Evolutionary conservation across 345 rosid genomes (phyloP).

Genomic region (Excoecaria cochinchinensis): DNA sequence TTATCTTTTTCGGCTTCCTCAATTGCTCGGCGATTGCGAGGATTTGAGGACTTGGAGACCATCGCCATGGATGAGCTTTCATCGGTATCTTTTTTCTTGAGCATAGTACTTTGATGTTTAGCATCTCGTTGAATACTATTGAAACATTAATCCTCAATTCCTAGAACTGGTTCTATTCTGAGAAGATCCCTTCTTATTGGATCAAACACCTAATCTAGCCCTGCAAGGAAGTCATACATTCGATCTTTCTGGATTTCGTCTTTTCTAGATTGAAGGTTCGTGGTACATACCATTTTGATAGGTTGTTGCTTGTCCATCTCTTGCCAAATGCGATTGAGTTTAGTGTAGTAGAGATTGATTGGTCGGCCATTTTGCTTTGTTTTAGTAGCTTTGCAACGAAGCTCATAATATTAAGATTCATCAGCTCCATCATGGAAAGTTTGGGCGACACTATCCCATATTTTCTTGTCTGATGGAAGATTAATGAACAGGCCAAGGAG

Average conservation of each 20-base stretch:
- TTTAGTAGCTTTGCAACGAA: neutral
- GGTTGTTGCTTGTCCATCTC: neutral
- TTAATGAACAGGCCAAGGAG: neutral
- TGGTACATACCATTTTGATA: neutral
- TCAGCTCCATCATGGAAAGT: neutral
- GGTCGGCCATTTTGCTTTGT: neutral
- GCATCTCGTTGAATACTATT: too few relatives aligned
- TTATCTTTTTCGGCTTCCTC: neutral
- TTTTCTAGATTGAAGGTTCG: neutral
- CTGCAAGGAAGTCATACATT: neutral
- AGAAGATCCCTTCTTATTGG: too few relatives aligned
- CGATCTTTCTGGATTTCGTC: neutral
- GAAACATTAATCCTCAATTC: too few relatives aligned
- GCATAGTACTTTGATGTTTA: too few relatives aligned
- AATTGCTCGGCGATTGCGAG: accelerated
- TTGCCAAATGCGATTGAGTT: neutral
- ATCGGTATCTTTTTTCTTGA: too few relatives aligned
- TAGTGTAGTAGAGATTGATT: too few relatives aligned
- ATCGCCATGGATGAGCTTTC: neutral
- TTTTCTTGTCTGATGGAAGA: neutral
- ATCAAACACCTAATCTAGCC: too few relatives aligned
- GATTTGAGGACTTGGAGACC: neutral
- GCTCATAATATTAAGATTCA: neutral
- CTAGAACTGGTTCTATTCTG: too few relatives aligned
- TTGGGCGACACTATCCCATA: neutral